Evolutionary conservation across 108 stramenopile genomes (phyloP).

Genomic region (Skeletonema potamos): DNA sequence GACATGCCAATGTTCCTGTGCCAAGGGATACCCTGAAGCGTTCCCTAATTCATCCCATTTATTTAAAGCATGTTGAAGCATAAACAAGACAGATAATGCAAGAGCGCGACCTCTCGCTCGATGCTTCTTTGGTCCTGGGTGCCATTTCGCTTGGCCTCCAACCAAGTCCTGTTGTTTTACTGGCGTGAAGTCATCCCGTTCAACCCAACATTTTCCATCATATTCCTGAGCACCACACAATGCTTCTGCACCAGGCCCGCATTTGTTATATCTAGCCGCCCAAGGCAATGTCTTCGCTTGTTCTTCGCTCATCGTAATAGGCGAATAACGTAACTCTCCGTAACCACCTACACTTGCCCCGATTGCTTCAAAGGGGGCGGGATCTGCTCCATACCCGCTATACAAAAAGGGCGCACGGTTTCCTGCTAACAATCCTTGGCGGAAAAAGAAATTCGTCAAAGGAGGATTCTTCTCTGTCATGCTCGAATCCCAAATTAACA

Average conservation of each 20-base stretch:
- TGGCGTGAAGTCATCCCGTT: constrained; percentile 36
- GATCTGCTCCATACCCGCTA: constrained; percentile 1
- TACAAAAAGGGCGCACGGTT: constrained; percentile 46
- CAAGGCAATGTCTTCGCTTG: constrained; percentile 32
- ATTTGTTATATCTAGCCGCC: constrained; percentile 42
- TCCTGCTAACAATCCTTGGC: constrained; percentile 47
- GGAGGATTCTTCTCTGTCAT: constrained; percentile 32
- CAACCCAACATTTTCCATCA: constrained; percentile 52
- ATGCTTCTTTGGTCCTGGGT: constrained; percentile 44
- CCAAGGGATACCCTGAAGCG: constrained; percentile 32
- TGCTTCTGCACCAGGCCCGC: constrained; percentile 7
- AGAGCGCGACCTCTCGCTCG: constrained; percentile 38
- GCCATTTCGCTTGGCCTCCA: constrained; percentile 37
- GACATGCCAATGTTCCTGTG: constrained; percentile 52
- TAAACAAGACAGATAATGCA: constrained; percentile 40
- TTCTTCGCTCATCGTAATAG: constrained; percentile 27
- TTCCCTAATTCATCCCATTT: constrained; percentile 39
- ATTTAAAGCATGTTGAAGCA: constrained; percentile 44
- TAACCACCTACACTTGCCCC: constrained; percentile 11
- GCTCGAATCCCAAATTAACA: constrained; percentile 38
- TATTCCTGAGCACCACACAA: constrained; percentile 33
- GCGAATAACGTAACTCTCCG: constrained; percentile 19
- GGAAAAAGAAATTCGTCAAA: constrained; percentile 39
- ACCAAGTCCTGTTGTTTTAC: constrained; percentile 11
- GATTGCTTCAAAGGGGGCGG: constrained; percentile 9